phyloP scores from a whole-genome alignment of 805 yeast genomes.

The Yamadazyma scolyti region DNA sequence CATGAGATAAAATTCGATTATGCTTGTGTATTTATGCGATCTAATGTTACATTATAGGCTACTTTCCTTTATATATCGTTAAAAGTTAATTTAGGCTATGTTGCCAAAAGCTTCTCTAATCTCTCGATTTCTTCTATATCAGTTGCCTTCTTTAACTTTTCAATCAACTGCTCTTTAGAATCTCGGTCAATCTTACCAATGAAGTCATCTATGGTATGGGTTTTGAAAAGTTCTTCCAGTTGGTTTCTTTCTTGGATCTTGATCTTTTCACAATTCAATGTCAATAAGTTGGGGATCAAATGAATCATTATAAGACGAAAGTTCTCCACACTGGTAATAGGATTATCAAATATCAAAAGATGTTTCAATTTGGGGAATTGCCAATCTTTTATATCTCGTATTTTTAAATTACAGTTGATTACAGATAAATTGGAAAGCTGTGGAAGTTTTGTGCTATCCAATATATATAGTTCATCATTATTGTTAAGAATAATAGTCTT shows the following conservation, averaged over 20 bases:
- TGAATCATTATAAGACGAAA: constrained; percentile 62
- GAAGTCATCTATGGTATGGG: constrained; percentile 7
- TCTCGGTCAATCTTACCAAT: constrained; percentile 11
- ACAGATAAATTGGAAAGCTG: constrained; percentile 4
- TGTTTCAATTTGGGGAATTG: constrained; percentile 35
- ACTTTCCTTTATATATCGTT: no score
- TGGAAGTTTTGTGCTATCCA: constrained; percentile 4
- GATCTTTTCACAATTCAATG: constrained; percentile 68
- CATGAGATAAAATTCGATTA: no score
- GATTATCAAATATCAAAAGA: constrained; percentile 57
- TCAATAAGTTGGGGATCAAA: constrained; percentile 57
- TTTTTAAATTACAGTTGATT: constrained; percentile 9
- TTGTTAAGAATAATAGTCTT: constrained; percentile 58
- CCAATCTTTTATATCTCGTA: constrained; percentile 8
- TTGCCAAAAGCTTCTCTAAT: constrained; percentile 6
- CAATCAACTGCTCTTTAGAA: constrained; percentile 39
- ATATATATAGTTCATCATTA: constrained; percentile 39
- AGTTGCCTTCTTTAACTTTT: constrained; percentile 57
- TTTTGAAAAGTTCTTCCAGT: constrained; percentile 41
- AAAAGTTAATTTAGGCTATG: no score
- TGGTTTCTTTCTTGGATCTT: constrained; percentile 48
- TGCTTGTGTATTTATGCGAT: no score
- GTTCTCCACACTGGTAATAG: constrained; percentile 43
- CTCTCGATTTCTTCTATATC: constrained; percentile 58
- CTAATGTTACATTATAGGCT: no score